Evolutionary conservation across 2,329 filamentous ascomycete genomes (phyloP).

Genomic region (Trichoderma sp.): DNA sequence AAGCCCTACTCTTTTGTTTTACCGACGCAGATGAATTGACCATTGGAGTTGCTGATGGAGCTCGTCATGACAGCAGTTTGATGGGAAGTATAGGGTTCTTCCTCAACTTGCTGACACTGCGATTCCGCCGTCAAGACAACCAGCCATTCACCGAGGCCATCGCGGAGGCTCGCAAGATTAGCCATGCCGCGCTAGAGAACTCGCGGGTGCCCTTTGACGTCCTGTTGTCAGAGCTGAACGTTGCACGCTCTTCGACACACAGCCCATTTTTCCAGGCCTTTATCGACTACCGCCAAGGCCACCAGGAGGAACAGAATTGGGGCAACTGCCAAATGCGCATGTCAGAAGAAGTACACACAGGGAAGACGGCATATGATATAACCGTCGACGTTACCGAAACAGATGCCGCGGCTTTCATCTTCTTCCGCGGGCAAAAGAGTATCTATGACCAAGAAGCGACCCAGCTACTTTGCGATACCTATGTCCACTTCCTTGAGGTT

Average conservation of each 20-base stretch:
- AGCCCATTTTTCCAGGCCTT: conserved; percentile 50
- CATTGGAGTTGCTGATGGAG: conserved; percentile 50
- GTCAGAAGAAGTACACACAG: conserved; percentile 20
- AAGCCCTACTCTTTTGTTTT: conserved; percentile 37
- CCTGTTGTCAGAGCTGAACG: conserved; percentile 43
- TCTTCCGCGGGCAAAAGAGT: conserved; percentile 28
- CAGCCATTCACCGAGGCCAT: conserved; percentile 27
- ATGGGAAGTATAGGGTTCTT: conserved; percentile 3
- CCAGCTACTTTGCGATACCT: conserved; percentile 17
- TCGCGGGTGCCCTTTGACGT: conserved; percentile 49
- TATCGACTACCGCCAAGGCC: conserved; percentile 33
- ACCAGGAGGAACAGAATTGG: conserved; percentile 24
- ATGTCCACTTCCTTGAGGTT: conserved; percentile 25
- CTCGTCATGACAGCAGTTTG: conserved; percentile 36
- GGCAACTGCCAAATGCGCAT: conserved; percentile 25
- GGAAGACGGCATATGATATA: conserved; percentile 32
- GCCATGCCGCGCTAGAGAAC: conserved; percentile 39
- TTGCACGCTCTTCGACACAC: conserved; percentile 38
- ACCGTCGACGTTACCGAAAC: conserved; percentile 40
- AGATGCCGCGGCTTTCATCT: conserved; percentile 16
- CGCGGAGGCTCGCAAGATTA: conserved; percentile 25
- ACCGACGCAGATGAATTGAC: conserved; percentile 38
- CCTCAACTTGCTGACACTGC: conserved; percentile 49
- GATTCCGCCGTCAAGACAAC: conserved; percentile 32
- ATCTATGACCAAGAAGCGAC: conserved; percentile 29